Percentiles rank a stretch among this genome's conserved stretches.
Conservation (phyloP, 768 basidiomycete species). For the Panaeolus papilionaceus region DNA sequence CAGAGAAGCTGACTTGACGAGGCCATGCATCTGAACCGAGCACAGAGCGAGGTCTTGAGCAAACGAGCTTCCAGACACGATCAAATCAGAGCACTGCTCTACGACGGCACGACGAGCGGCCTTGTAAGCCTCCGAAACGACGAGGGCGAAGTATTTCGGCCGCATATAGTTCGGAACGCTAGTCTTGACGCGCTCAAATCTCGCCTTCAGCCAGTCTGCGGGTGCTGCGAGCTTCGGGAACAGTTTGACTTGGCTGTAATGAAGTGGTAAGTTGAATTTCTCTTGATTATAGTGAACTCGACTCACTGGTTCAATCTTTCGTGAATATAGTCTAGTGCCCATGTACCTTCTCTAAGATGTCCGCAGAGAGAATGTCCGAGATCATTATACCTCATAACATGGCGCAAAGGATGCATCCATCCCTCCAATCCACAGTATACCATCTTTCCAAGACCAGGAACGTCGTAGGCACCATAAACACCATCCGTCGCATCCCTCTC, state of each 20-base stretch:
- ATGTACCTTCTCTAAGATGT: constrained; percentile 86
- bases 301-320: constrained; percentile 74
- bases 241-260: constrained; percentile 56
- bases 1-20: constrained; percentile 90
- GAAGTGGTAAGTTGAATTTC: constrained; percentile 21
- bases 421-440: constrained; percentile 96
- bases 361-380: constrained; percentile 91
- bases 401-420: constrained; percentile 91
- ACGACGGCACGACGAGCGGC: constrained; percentile 83
- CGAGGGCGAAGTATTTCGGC: constrained; percentile 95
- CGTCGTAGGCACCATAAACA: constrained; percentile 80
- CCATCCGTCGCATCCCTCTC: constrained; percentile 89
- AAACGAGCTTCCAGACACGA: constrained; percentile 84
- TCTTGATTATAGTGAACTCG: background rate
- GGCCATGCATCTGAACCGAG: constrained; percentile 88
- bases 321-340: constrained; percentile 92
- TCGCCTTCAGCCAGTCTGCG: constrained; percentile 84
- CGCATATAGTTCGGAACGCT: constrained; percentile 86
- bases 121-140: constrained; percentile 92
- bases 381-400: constrained; percentile 90
- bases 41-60: constrained; percentile 90
- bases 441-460: constrained; percentile 77
- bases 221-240: constrained; percentile 76
- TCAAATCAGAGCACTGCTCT: constrained; percentile 89
- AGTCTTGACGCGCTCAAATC: constrained; percentile 82